Percentiles rank a stretch among this genome's conserved stretches.
These are phyloP conservation scores for Eremochloa ophiuroides DNA, from an alignment of 176 grass and related monocot species.

Conservation along the genomic window DNA sequence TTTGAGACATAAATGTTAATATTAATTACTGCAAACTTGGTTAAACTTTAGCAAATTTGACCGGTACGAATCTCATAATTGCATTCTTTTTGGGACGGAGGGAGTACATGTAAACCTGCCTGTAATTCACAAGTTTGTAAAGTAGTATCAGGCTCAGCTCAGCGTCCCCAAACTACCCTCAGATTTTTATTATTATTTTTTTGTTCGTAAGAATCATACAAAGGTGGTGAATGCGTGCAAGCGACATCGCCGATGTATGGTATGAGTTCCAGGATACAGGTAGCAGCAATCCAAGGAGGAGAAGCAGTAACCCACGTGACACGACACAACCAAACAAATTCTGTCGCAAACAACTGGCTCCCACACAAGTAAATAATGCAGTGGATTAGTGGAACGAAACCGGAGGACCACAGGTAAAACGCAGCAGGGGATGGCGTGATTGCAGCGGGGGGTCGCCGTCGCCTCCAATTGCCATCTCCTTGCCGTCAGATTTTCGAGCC, in stretches of 20 bases:
- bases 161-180: background rate
- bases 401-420: slow-evolving; percentile 3
- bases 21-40: no score
- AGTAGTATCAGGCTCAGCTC: background rate
- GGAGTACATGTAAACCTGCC: background rate
- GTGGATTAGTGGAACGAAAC: background rate
- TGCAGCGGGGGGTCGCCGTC: background rate
- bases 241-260: background rate
- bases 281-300: background rate
- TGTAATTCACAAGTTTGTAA: background rate
- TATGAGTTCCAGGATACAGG: background rate
- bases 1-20: no score
- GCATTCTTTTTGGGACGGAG: no score
- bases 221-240: background rate
- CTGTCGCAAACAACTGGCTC: background rate
- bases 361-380: background rate
- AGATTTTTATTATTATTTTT: no score
- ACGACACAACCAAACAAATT: background rate
- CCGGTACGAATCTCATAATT: no score
- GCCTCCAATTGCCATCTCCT: background rate
- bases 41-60: no score
- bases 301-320: background rate
- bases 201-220: background rate
- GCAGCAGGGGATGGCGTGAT: background rate
- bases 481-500: background rate